Evolutionary conservation across 257 asterid species (phyloP), one percentile per base, ranked within the genome.

Genomic region (Fraxinus pennsylvanica): DNA sequence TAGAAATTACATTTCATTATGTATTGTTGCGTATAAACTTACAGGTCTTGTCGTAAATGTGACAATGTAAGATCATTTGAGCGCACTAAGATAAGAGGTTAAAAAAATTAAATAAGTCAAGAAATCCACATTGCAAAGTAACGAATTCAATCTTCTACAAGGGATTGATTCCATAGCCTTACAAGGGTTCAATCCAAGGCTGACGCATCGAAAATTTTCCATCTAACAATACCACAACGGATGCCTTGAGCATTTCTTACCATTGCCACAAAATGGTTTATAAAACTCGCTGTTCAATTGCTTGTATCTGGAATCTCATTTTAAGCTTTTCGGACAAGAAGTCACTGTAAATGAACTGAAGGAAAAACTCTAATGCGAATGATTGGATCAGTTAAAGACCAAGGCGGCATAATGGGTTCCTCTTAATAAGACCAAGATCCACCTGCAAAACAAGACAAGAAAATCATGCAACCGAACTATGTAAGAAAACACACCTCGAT

Each of bases 361-460:
- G 19, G 69, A 10, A 9, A 3, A 22, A 6, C 69, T 63, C 69
- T 9, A 25, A 9, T 3, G 9, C 4, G 5, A 63, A 63, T 25
- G 69, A 32, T 63, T 63, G 19, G 69, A 22, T 75, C 77, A 43
- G 71, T 76, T 87, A 76, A 39, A 94, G 83, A 74, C 97, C 99
- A 13, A 94, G 85, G 70, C 94, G 86, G 83, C 98, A 94, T 71
- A 94, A 78, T 0, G 97, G 94, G 80, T 92, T 94, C 82, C 86
- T 80, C 82, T 94, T 92, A 13, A 92, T 92, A 76, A 92, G 94
- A 76, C 91, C 85, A 54, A 94, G 96, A 87, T 94, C 98, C 90
- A 92, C 95, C 98, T 94, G 86, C 82, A 83, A 81, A 57, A 36
- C 68, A 13, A 9, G 25, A 81, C 22, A 30, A 81, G 35, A 10